Conservation (phyloP, 2,329 filamentous ascomycete genomes). For the Neonectria punicea region DNA sequence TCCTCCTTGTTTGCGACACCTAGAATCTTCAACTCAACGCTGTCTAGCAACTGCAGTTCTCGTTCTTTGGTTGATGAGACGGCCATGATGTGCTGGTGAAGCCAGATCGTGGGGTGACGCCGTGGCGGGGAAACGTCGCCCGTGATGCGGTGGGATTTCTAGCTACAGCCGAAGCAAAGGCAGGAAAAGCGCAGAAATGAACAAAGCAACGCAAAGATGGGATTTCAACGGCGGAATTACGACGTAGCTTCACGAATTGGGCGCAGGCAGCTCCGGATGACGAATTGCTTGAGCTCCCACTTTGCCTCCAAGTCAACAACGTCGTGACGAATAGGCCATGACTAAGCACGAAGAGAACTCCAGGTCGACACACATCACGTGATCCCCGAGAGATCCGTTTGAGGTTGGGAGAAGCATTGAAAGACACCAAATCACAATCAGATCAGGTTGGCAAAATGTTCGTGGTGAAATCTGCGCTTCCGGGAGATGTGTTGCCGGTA, state of each 20-base stretch:
- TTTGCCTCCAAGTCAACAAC: conserved; percentile 35
- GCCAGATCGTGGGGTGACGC: conserved; percentile 4
- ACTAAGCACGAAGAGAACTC: conserved; percentile 34
- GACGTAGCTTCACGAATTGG: conserved; percentile 7
- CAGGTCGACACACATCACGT: conserved; percentile 20
- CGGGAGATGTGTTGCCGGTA: neutral
- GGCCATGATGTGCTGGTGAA: conserved; percentile 47
- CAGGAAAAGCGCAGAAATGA: conserved; percentile 7
- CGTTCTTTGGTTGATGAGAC: conserved; percentile 65
- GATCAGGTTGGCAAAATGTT: no score
- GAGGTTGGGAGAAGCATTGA: neutral
- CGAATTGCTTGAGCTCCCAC: conserved; percentile 30
- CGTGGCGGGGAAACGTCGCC: conserved; percentile 10
- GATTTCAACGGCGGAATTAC: conserved; percentile 6
- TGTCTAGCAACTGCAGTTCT: conserved; percentile 85
- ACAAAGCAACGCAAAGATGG: neutral
- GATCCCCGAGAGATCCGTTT: neutral
- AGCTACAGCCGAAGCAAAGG: conserved; percentile 3
- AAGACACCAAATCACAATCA: neutral
- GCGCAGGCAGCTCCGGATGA: conserved; percentile 40
- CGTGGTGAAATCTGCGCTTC: neutral
- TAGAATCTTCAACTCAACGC: conserved; percentile 83
- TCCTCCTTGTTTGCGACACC: conserved; percentile 84
- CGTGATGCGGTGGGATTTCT: neutral
- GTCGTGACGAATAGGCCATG: conserved; percentile 35